These are phyloP conservation scores for Phaffia rhodozyma DNA, from an alignment of 1,284 basidiomycete species.

Conservation along the genomic window DNA sequence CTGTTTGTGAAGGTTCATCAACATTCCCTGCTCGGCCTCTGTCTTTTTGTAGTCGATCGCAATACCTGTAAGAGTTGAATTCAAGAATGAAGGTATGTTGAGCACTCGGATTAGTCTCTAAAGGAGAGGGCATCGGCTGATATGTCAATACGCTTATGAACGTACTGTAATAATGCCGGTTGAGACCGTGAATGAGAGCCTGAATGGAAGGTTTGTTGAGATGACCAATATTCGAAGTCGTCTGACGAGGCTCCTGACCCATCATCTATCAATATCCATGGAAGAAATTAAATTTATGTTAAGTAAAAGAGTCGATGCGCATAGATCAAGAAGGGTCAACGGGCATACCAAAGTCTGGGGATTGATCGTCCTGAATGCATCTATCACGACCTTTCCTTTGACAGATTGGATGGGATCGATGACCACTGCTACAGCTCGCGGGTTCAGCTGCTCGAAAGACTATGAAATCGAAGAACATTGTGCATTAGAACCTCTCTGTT, in stretches of 20 bases:
- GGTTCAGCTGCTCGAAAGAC: slow-evolving; percentile 94
- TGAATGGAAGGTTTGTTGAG: slow-evolving; percentile 98
- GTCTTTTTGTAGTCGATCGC: slow-evolving; percentile 95
- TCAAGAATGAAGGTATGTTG: background rate
- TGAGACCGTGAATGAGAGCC: slow-evolving; percentile 86
- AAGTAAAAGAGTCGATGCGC: background rate
- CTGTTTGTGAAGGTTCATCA: slow-evolving; percentile 93
- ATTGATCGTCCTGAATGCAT: slow-evolving; percentile 94
- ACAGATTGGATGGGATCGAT: slow-evolving; percentile 99
- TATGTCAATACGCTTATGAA: background rate
- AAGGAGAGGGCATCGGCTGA: background rate
- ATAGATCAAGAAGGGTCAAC: background rate
- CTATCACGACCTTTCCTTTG: slow-evolving; percentile 96
- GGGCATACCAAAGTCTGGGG: slow-evolving; percentile 59
- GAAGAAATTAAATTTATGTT: background rate
- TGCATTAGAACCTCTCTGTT: background rate
- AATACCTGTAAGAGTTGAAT: slow-evolving; percentile 42
- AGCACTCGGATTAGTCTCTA: background rate
- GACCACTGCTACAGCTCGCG: slow-evolving; percentile 92
- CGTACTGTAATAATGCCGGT: slow-evolving; percentile 80
- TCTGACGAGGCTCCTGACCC: slow-evolving; percentile 91
- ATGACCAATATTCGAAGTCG: slow-evolving; percentile 96
- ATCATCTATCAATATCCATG: slow-evolving; percentile 33
- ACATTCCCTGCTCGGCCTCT: slow-evolving; percentile 92
- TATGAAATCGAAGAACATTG: slow-evolving; percentile 32